Conservation (phyloP, 2,329 filamentous ascomycete genomes). For the Xylaria sp. region DNA sequence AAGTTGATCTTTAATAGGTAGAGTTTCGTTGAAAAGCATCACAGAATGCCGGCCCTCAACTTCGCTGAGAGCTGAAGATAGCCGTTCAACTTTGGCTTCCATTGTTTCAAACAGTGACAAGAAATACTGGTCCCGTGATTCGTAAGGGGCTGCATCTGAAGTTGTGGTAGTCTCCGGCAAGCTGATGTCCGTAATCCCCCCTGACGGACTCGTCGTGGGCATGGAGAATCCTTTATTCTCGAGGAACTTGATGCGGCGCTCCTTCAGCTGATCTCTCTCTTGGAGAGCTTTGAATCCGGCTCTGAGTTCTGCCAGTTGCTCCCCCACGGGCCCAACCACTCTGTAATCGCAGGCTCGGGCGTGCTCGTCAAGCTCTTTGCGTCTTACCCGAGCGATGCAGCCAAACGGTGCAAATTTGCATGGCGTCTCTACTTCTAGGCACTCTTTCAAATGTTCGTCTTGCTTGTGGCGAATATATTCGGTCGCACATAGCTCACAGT, state of each 20-base stretch:
- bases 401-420: constrained; percentile 58
- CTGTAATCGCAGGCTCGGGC: constrained; percentile 57
- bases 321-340: constrained; percentile 56
- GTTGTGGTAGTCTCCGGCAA: constrained; percentile 34
- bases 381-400: constrained; percentile 50
- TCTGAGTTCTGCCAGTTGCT: constrained; percentile 54
- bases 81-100: constrained; percentile 61
- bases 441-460: constrained; percentile 56
- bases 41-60: constrained; percentile 65
- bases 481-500: constrained; percentile 57
- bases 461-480: constrained; percentile 52
- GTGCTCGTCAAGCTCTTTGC: constrained; percentile 53
- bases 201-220: constrained; percentile 33
- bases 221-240: constrained; percentile 44
- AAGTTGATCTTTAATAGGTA: constrained; percentile 67
- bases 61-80: constrained; percentile 62
- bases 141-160: constrained; percentile 41
- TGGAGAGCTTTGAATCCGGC: constrained; percentile 53
- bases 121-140: constrained; percentile 52
- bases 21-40: constrained; percentile 66
- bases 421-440: constrained; percentile 45
- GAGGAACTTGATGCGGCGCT: constrained; percentile 50
- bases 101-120: constrained; percentile 55
- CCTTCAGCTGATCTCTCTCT: constrained; percentile 48
- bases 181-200: constrained; percentile 35